Evolutionary conservation across 192 early-diverging fungal genomes (phyloP).

Genomic region (Backusella parvicylindrica): DNA sequence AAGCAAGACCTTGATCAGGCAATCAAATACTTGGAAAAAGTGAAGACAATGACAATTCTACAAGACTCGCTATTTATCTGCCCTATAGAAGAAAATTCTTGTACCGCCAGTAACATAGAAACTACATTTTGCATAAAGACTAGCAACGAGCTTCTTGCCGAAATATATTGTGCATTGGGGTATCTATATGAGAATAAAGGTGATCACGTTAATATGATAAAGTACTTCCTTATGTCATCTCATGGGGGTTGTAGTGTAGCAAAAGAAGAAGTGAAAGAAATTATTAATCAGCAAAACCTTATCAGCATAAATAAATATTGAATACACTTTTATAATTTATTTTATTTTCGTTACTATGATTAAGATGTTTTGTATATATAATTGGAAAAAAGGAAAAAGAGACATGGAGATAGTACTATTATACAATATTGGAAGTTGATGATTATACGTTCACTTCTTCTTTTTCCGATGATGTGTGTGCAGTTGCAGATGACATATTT

Average conservation of each 20-base stretch:
- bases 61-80: neutral
- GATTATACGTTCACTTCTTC: neutral
- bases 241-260: neutral
- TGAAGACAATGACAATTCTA: neutral
- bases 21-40: neutral
- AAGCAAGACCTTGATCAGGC: neutral
- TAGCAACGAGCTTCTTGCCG: neutral
- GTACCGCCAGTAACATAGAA: neutral
- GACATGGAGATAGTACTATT: neutral
- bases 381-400: neutral
- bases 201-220: neutral
- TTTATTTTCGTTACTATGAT: neutral
- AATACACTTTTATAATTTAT: neutral
- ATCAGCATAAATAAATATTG: neutral
- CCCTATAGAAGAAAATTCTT: neutral
- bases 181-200: neutral
- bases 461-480: neutral
- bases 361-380: neutral
- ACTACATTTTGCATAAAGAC: neutral
- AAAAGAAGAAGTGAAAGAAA: neutral
- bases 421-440: neutral
- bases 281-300: neutral
- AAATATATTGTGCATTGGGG: neutral
- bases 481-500: conserved; percentile 16
- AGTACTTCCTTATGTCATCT: neutral